phyloP scores from a whole-genome alignment of 192 early-diverging fungal genomes.

The Thamnidium elegans region DNA sequence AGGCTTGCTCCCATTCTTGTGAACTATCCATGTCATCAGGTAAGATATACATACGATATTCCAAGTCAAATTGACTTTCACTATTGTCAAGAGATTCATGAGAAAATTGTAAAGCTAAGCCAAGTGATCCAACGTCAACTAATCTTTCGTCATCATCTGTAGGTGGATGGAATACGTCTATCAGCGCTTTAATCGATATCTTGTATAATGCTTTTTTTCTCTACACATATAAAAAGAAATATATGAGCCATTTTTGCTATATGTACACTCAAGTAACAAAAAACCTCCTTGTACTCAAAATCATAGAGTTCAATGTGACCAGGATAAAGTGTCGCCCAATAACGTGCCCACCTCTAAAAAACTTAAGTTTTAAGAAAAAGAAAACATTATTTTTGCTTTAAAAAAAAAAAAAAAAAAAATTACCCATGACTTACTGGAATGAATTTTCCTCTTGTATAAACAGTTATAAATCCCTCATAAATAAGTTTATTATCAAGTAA shows the following conservation, averaged over 20 bases:
- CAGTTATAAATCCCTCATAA: conserved; percentile 28
- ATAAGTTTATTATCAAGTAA: conserved; percentile 19
- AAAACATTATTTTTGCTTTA: no score
- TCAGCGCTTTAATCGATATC: conserved; percentile 14
- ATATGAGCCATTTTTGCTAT: neutral
- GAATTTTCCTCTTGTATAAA: conserved; percentile 26
- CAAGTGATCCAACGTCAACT: conserved; percentile 31
- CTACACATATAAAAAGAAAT: neutral
- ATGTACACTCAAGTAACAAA: conserved; percentile 1
- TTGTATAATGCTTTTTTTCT: conserved; percentile 1
- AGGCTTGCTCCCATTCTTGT: conserved; percentile 27
- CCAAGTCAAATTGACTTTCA: conserved; percentile 6
- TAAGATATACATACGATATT: conserved; percentile 30
- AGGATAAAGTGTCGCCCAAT: conserved; percentile 27
- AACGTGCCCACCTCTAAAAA: conserved; percentile 33
- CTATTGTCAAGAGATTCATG: neutral
- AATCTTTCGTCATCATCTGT: conserved; percentile 29
- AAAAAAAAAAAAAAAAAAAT: conserved; percentile 9
- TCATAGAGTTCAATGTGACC: conserved; percentile 30
- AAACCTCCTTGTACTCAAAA: conserved; percentile 39
- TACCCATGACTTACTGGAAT: conserved; percentile 25
- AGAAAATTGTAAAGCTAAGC: conserved; percentile 32
- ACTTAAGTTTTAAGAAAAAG: neutral
- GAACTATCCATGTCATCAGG: conserved; percentile 16
- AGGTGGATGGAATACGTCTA: conserved; percentile 27